Percentiles rank a stretch among this genome's conserved stretches.
Evolutionary conservation across 75 land plant species (phyloP).

Genomic region (Picea glauca): DNA sequence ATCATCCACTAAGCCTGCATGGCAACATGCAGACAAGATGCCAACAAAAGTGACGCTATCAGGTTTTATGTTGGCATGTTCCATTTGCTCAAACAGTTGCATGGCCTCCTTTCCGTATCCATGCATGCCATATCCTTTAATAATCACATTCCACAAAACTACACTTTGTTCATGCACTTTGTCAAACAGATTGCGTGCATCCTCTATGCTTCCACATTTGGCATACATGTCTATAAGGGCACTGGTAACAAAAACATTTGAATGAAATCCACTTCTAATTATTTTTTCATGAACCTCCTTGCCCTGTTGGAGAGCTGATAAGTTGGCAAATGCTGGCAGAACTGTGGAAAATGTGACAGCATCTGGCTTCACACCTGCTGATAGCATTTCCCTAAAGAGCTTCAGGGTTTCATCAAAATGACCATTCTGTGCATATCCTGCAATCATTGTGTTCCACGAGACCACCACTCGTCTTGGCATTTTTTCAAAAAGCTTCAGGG

Average conservation of each 20-base stretch:
- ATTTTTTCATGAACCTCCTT: conserved; percentile 10
- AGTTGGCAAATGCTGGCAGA: conserved; percentile 10
- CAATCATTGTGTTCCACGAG: conserved; percentile 8
- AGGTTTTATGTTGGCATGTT: conserved; percentile 16
- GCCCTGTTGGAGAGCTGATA: conserved; percentile 10
- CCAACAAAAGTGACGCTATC: conserved; percentile 20
- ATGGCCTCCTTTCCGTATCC: conserved; percentile 18
- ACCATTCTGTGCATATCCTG: conserved; percentile 14
- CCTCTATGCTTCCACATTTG: conserved; percentile 8
- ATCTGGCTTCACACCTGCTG: conserved; percentile 4
- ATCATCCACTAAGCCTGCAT: conserved; percentile 10
- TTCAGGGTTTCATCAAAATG: not conserved
- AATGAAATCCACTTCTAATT: not conserved
- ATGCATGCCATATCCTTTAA: conserved; percentile 23
- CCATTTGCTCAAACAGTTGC: conserved; percentile 19
- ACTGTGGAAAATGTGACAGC: conserved; percentile 7
- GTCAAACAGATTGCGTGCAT: conserved; percentile 8
- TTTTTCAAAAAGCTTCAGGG: not conserved
- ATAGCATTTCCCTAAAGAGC: conserved; percentile 13
- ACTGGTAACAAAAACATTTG: not conserved
- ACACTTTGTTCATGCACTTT: conserved; percentile 2
- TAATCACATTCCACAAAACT: conserved; percentile 18
- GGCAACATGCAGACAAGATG: conserved; percentile 29
- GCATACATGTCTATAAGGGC: conserved; percentile 17
- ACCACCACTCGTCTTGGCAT: conserved; percentile 1